Evolutionary conservation across 1,139 yeast species (phyloP).

Genomic region (Zygosaccharomyces pseudobailii): DNA sequence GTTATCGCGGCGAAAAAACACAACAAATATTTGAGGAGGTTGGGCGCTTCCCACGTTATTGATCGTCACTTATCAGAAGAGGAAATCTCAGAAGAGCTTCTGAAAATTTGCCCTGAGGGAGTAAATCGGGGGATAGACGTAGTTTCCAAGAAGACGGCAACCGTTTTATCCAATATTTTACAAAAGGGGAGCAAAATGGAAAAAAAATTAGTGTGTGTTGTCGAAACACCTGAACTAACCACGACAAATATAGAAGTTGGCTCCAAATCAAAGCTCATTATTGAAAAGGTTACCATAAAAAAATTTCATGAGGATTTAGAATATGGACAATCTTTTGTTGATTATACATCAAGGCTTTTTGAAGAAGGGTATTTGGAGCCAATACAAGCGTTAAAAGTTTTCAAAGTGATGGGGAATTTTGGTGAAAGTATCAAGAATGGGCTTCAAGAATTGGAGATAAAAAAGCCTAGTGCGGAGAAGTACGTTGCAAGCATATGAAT

Average conservation of each 20-base stretch:
- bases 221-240: slow-evolving; percentile 35
- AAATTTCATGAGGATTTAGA: slow-evolving; percentile 42
- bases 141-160: slow-evolving; percentile 42
- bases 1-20: slow-evolving; percentile 39
- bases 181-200: slow-evolving; percentile 12
- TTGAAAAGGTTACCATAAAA: slow-evolving; percentile 39
- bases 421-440: slow-evolving; percentile 36
- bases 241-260: slow-evolving; percentile 16
- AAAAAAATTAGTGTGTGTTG: slow-evolving; percentile 39
- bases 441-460: slow-evolving; percentile 37
- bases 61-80: slow-evolving; percentile 36
- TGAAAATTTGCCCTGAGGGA: slow-evolving; percentile 24
- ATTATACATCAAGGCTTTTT: slow-evolving; percentile 35
- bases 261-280: slow-evolving; percentile 23
- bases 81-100: slow-evolving; percentile 24
- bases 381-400: slow-evolving; percentile 35
- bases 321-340: slow-evolving; percentile 38
- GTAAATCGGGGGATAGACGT: slow-evolving; percentile 42
- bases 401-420: slow-evolving; percentile 34
- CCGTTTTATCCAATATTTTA: slow-evolving; percentile 33
- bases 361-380: slow-evolving; percentile 33
- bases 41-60: slow-evolving; percentile 42
- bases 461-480: slow-evolving; percentile 43
- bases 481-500: slow-evolving; percentile 33
- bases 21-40: slow-evolving; percentile 31